Conservation (phyloP, 2,329 filamentous ascomycete genomes). For the Monilinia laxa region DNA sequence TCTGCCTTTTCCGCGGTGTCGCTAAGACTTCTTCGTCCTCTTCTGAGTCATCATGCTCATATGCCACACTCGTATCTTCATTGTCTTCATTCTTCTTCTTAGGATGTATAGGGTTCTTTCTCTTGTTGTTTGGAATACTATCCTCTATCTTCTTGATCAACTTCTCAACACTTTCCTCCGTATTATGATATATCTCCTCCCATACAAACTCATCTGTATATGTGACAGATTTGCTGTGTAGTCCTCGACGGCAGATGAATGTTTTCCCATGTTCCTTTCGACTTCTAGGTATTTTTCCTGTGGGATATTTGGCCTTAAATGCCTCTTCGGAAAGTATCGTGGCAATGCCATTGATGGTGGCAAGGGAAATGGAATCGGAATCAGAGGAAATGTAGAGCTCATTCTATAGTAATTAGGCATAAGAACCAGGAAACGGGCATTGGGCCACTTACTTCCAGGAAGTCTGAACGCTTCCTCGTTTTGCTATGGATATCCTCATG, state of each 20-base stretch:
- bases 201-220: conserved; percentile 92
- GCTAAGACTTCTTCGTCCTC: conserved; percentile 20
- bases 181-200: conserved; percentile 72
- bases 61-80: conserved; percentile 27
- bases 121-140: conserved; percentile 69
- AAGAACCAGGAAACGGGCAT: background rate
- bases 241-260: conserved; percentile 86
- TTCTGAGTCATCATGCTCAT: conserved; percentile 33
- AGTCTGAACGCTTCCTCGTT: conserved; percentile 78
- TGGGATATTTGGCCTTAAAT: conserved; percentile 70
- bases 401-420: conserved; percentile 53
- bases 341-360: conserved; percentile 88
- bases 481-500: conserved; percentile 85
- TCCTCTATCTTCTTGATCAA: conserved; percentile 55
- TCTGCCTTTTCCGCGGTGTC: conserved; percentile 59
- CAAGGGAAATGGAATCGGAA: conserved; percentile 82
- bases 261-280: conserved; percentile 78
- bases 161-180: conserved; percentile 32
- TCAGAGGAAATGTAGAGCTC: conserved; percentile 89
- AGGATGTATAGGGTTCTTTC: conserved; percentile 38
- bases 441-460: conserved; percentile 57
- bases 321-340: conserved; percentile 69
- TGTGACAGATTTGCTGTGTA: conserved; percentile 81
- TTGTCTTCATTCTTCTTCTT: conserved; percentile 31
- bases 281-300: conserved; percentile 69